Conservation (phyloP, 1,284 basidiomycete genomes). For the Flammula alnicola region DNA sequence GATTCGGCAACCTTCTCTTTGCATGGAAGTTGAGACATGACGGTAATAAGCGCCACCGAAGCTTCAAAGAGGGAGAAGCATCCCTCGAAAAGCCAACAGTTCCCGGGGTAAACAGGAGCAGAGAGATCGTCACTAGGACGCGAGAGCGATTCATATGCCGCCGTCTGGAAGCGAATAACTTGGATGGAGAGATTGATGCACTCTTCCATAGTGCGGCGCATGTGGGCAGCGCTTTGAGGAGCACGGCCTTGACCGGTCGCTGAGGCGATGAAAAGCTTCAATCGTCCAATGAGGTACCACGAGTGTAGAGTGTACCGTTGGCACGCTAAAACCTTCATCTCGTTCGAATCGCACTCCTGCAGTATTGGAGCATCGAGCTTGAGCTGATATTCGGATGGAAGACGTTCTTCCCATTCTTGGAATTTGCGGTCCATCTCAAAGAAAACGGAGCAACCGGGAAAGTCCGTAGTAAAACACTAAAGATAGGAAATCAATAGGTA, state of each 20-base stretch:
- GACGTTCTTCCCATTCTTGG: slow-evolving; percentile 45
- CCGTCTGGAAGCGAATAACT: slow-evolving; percentile 40
- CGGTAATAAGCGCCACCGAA: slow-evolving; percentile 42
- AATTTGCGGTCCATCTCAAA: slow-evolving; percentile 47
- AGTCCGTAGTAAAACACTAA: slow-evolving; percentile 45
- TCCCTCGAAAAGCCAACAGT: slow-evolving; percentile 44
- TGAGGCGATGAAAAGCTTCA: slow-evolving; percentile 43
- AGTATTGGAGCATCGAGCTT: slow-evolving; percentile 27
- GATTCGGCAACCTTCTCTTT: slow-evolving; percentile 34
- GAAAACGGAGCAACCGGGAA: slow-evolving; percentile 41
- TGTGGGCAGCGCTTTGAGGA: slow-evolving; percentile 22
- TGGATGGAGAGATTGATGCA: slow-evolving; percentile 36
- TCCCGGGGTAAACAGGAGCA: slow-evolving; percentile 29
- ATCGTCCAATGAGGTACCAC: slow-evolving; percentile 43
- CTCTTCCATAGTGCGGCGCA: slow-evolving; percentile 31
- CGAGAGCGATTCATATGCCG: slow-evolving; percentile 17
- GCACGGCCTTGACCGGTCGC: slow-evolving; percentile 34
- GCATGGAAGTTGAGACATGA: slow-evolving; percentile 35
- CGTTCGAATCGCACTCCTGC: slow-evolving; percentile 30
- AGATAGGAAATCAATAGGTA: slow-evolving; percentile 7
- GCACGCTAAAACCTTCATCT: slow-evolving; percentile 33
- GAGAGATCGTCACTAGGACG: slow-evolving; percentile 15
- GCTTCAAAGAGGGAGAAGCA: slow-evolving; percentile 46
- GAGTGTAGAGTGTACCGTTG: slow-evolving; percentile 44
- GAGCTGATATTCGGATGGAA: slow-evolving; percentile 40